Evolutionary conservation across 345 rosid species (phyloP).

Genomic region (Aethionema arabicum): DNA sequence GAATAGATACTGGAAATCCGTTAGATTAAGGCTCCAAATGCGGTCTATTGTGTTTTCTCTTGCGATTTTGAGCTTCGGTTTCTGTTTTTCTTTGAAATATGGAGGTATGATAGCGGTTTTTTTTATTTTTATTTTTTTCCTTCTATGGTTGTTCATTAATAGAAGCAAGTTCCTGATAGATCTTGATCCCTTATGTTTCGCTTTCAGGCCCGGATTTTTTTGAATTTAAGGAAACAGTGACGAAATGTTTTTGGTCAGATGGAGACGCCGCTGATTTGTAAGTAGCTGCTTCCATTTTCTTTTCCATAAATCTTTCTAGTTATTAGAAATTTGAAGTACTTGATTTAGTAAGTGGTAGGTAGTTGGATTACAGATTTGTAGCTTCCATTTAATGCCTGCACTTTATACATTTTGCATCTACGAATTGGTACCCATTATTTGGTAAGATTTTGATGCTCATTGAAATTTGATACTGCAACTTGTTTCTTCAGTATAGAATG

Average conservation of each 20-base stretch:
- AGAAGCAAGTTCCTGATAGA: slow-evolving; percentile 14
- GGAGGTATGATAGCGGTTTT: slow-evolving; percentile 17
- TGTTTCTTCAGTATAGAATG: slow-evolving; percentile 17
- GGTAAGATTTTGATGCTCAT: slow-evolving; percentile 6
- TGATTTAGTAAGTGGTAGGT: slow-evolving; percentile 20
- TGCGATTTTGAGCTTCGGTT: slow-evolving; percentile 34
- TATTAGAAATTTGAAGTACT: slow-evolving; percentile 2
- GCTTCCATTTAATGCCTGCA: not conserved
- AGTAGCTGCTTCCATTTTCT: slow-evolving; percentile 20
- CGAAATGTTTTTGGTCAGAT: slow-evolving; percentile 19
- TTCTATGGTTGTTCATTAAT: not conserved
- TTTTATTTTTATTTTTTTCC: slow-evolving; percentile 1
- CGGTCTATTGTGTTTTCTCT: slow-evolving; percentile 8
- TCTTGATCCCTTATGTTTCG: not conserved
- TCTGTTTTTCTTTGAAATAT: slow-evolving; percentile 19
- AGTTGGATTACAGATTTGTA: slow-evolving; percentile 11
- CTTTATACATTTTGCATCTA: not conserved
- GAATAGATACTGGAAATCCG: slow-evolving; percentile 27
- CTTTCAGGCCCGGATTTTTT: slow-evolving; percentile 18
- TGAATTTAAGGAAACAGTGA: not conserved
- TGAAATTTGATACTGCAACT: not conserved
- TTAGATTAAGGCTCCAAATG: slow-evolving; percentile 30
- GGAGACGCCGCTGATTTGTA: slow-evolving; percentile 22
- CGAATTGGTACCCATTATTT: not conserved
- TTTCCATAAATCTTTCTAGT: not conserved